A percentile compares a stretch with the other conserved stretches of the same genome.
phyloP scores from a whole-genome alignment of 2,329 filamentous ascomycete species.

The Aspergillus pseudonomiae region DNA sequence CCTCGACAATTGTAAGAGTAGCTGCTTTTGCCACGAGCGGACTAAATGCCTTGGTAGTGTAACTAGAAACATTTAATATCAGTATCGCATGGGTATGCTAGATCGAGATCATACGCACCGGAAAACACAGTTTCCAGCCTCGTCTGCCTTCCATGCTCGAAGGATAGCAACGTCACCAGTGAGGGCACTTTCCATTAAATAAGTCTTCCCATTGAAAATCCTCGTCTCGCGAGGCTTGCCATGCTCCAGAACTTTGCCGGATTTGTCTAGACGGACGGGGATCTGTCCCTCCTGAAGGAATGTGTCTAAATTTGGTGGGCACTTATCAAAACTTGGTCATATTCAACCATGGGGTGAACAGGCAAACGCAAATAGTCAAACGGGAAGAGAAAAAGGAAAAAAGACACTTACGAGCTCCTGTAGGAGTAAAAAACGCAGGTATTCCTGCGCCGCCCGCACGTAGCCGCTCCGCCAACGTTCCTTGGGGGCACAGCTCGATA shows the following conservation, averaged over 20 bases:
- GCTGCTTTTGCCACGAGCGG: conserved; percentile 82
- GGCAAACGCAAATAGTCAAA: background rate
- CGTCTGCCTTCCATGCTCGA: conserved; percentile 75
- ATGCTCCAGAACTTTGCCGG: conserved; percentile 76
- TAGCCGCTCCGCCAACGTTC: conserved; percentile 55
- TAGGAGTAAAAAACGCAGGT: conserved; percentile 79
- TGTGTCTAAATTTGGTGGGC: conserved; percentile 29
- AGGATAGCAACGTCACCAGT: conserved; percentile 77
- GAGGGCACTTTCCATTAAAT: conserved; percentile 76
- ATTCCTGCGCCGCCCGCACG: conserved; percentile 75
- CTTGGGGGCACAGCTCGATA: conserved; percentile 76
- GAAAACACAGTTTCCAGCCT: conserved; percentile 79
- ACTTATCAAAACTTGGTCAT: background rate
- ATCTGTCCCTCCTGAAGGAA: conserved; percentile 45
- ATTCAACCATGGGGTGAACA: background rate
- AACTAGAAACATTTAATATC: conserved; percentile 35
- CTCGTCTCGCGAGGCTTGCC: conserved; percentile 70
- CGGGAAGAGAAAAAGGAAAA: background rate
- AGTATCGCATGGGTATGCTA: background rate
- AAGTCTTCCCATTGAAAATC: conserved; percentile 72
- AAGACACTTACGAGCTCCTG: conserved; percentile 61
- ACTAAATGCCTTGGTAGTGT: conserved; percentile 75
- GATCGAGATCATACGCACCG: conserved; percentile 49
- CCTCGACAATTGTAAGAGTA: conserved; percentile 76
- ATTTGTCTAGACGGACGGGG: conserved; percentile 77